Conservation (phyloP, 352 stramenopile species). For the Plasmopara viticola region DNA sequence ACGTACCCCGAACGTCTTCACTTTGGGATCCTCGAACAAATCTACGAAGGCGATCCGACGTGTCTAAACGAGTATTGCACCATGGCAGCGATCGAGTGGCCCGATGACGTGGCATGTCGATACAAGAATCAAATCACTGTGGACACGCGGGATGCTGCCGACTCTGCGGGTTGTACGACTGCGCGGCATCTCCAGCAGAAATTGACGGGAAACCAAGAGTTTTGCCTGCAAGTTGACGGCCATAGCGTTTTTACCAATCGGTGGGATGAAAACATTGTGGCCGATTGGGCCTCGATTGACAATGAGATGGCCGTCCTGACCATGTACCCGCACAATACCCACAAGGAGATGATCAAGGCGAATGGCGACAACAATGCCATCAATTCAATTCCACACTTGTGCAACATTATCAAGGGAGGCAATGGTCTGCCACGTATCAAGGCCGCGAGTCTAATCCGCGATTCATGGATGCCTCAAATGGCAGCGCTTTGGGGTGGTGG, state of each 20-base stretch:
- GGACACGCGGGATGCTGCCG: slow-evolving; percentile 47
- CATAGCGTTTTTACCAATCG: slow-evolving; percentile 81
- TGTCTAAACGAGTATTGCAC: slow-evolving; percentile 72
- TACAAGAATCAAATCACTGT: slow-evolving; percentile 53
- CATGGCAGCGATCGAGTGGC: slow-evolving; percentile 49
- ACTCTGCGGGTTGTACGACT: slow-evolving; percentile 65
- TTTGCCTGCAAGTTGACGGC: slow-evolving; percentile 75
- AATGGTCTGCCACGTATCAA: slow-evolving; percentile 56
- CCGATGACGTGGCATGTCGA: slow-evolving; percentile 40
- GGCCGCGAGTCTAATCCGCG: slow-evolving; percentile 65
- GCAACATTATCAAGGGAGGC: slow-evolving; percentile 53
- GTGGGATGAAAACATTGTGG: slow-evolving; percentile 63
- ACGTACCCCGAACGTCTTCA: slow-evolving; percentile 55
- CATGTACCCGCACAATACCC: slow-evolving; percentile 73
- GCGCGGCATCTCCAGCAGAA: slow-evolving; percentile 72
- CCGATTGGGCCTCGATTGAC: slow-evolving; percentile 52
- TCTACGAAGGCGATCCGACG: slow-evolving; percentile 49
- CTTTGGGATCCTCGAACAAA: slow-evolving; percentile 75
- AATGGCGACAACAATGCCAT: slow-evolving; percentile 66
- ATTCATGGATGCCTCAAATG: slow-evolving; percentile 57
- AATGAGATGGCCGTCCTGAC: slow-evolving; percentile 81
- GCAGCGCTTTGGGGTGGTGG: slow-evolving; percentile 59
- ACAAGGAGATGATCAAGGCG: slow-evolving; percentile 57
- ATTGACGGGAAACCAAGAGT: slow-evolving; percentile 62
- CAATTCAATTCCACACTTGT: slow-evolving; percentile 59